Conservation (phyloP, 1,284 basidiomycete species). For the Ceratobasidium sp. region DNA sequence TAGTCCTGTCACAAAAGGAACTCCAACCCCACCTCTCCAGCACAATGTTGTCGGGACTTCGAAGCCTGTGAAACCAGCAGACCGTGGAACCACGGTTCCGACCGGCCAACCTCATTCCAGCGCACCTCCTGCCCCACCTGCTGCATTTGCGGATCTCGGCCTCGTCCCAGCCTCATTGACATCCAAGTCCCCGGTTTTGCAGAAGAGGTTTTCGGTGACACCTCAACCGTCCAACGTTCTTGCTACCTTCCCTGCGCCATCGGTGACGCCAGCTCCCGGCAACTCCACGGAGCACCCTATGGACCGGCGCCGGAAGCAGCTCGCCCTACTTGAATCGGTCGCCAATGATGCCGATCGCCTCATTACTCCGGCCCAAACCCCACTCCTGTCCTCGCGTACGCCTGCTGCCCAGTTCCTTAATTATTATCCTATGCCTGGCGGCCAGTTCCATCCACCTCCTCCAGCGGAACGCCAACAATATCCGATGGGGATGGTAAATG, state of each 20-base stretch:
- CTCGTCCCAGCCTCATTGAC: slow-evolving; percentile 39
- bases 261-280: slow-evolving; percentile 23
- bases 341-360: slow-evolving; percentile 64
- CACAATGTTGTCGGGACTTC: neutral
- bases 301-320: slow-evolving; percentile 69
- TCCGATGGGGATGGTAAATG: slow-evolving; percentile 2
- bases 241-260: slow-evolving; percentile 10
- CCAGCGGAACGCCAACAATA: slow-evolving; percentile 29
- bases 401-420: slow-evolving; percentile 39
- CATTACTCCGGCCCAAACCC: slow-evolving; percentile 32
- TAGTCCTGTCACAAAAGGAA: slow-evolving; percentile 19
- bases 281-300: slow-evolving; percentile 8
- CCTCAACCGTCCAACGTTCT: slow-evolving; percentile 25
- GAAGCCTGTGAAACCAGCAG: neutral
- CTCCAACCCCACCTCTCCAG: slow-evolving; percentile 30
- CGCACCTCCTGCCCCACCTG: neutral
- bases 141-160: slow-evolving; percentile 43
- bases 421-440: slow-evolving; percentile 28
- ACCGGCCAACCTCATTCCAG: neutral
- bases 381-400: slow-evolving; percentile 37
- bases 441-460: slow-evolving; percentile 18
- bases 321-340: slow-evolving; percentile 78
- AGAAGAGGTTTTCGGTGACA: slow-evolving; percentile 25
- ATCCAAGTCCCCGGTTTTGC: slow-evolving; percentile 30
- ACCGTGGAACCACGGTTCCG: neutral